Base-by-base conservation (phyloP, 2,329 filamentous ascomycete genomes). In the Trichoderma gracile region DNA sequence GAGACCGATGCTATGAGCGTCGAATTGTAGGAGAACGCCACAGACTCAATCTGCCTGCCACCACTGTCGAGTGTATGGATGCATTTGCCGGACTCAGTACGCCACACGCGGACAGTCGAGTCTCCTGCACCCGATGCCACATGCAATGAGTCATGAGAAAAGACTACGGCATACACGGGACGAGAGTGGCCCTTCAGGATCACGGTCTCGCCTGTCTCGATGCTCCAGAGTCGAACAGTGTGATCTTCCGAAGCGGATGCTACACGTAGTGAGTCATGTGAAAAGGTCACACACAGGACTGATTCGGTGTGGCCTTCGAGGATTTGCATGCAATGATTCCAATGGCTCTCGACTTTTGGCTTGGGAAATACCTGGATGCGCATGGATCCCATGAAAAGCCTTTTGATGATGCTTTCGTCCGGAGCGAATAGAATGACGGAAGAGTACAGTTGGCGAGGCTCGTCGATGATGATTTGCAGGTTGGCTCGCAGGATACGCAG, bases 241-340 rank as follows among this genome's bases (percentile, higher is more conserved):
- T 17, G 1, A 43, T 53, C 33, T 1, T 2, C 0, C 15, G 52
- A 55, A 2, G 38, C 64, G 2, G 43, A 63, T 38, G 58, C 57
- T 3, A 65, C 10, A 17, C 57, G 17, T 5, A 33, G 14, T 14
- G 50, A 52, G 21, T 65, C 43, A 19, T 45, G 58, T 1, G 64
- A 65, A 43, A 65, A 65, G 17, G 53, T 50, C 9, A 58, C 45
- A 2, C 25, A 52, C 14, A 12, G 17, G 30, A 63, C 42, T 3
- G 1, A 0, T 1, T 6, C 9, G n/a, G 0, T 12, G 21, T 42
- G 50, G 8, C 42, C 50, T 17, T 49, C 42, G 12, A 56, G 21
- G 3, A 17, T 52, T n/a, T 53, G 17, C 2, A 56, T 19, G 1
- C 53, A 30, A 14, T 14, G 55, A 23, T 1, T n/a, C 55, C 55